A percentile compares a stretch with the other conserved stretches of the same genome.
These are phyloP conservation scores for Phytophthora sansomeana DNA, from an alignment of 352 stramenopile genomes.

Conservation along the genomic window DNA sequence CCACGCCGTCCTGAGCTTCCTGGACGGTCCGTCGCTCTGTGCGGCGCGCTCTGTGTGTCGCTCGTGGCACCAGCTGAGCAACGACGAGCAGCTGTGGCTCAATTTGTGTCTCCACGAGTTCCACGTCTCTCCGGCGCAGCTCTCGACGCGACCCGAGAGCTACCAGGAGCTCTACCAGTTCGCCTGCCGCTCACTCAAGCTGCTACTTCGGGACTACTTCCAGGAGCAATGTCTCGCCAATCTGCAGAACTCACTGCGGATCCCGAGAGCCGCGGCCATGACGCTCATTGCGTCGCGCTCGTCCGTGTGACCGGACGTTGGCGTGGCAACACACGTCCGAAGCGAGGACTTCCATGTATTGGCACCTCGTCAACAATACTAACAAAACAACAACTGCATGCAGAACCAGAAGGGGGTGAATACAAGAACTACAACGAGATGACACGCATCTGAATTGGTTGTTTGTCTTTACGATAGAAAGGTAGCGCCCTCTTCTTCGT, in stretches of 20 bases:
- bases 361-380: slow-evolving; percentile 20
- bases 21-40: slow-evolving; percentile 77
- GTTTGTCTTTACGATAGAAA: background rate
- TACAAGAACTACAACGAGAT: slow-evolving; percentile 28
- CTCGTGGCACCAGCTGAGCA: slow-evolving; percentile 57
- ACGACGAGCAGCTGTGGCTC: slow-evolving; percentile 73
- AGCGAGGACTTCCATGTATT: background rate
- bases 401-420: slow-evolving; percentile 1
- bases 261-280: slow-evolving; percentile 67
- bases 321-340: slow-evolving; percentile 10
- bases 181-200: slow-evolving; percentile 72
- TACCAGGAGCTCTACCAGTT: slow-evolving; percentile 84
- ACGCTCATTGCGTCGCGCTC: slow-evolving; percentile 56
- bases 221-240: slow-evolving; percentile 81
- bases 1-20: slow-evolving; percentile 63
- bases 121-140: slow-evolving; percentile 76
- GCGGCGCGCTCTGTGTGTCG: slow-evolving; percentile 62
- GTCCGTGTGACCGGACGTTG: slow-evolving; percentile 18
- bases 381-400: slow-evolving; percentile 20
- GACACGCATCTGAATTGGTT: slow-evolving; percentile 1
- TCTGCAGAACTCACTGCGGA: slow-evolving; percentile 74
- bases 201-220: slow-evolving; percentile 80
- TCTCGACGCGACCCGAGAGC: slow-evolving; percentile 61
- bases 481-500: slow-evolving; percentile 29
- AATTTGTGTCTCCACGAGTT: slow-evolving; percentile 76